Conservation (phyloP, 148 eudicot genomes). For the Diospyros kaki region DNA sequence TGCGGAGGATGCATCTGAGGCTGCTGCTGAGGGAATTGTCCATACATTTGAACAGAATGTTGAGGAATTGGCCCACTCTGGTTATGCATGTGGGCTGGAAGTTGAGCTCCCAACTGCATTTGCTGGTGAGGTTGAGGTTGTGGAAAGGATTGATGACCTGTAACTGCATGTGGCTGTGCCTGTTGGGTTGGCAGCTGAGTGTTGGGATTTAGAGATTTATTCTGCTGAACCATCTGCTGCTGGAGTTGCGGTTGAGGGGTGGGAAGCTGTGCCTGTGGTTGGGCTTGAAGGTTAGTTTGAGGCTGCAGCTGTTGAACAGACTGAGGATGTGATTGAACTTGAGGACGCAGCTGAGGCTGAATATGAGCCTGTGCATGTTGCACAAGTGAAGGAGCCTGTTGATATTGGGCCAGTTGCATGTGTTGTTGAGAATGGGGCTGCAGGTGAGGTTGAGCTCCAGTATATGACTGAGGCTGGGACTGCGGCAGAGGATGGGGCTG, state of each 20-base stretch:
- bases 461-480: constrained; percentile 33
- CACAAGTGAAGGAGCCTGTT: background rate
- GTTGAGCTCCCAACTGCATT: constrained; percentile 43
- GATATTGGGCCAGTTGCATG: background rate
- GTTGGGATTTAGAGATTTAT: constrained; percentile 18
- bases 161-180: constrained; percentile 19
- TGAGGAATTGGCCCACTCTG: constrained; percentile 43
- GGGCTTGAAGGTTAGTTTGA: constrained; percentile 33
- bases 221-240: constrained; percentile 24
- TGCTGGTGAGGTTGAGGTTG: constrained; percentile 49
- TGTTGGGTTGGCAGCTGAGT: constrained; percentile 25
- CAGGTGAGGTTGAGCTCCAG: constrained; percentile 29
- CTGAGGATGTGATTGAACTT: constrained; percentile 27
- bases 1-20: constrained; percentile 54
- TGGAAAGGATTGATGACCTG: constrained; percentile 30
- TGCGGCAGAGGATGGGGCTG: constrained; percentile 21
- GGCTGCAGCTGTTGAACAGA: constrained; percentile 47
- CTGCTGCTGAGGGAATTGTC: constrained; percentile 56
- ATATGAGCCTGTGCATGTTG: constrained; percentile 27
- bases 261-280: constrained; percentile 31
- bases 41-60: constrained; percentile 41
- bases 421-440: constrained; percentile 30
- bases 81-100: constrained; percentile 30
- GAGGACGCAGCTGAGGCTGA: constrained; percentile 33
- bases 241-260: constrained; percentile 44